phyloP scores from a whole-genome alignment of 345 rosid species.

The Syzygium jambos region DNA sequence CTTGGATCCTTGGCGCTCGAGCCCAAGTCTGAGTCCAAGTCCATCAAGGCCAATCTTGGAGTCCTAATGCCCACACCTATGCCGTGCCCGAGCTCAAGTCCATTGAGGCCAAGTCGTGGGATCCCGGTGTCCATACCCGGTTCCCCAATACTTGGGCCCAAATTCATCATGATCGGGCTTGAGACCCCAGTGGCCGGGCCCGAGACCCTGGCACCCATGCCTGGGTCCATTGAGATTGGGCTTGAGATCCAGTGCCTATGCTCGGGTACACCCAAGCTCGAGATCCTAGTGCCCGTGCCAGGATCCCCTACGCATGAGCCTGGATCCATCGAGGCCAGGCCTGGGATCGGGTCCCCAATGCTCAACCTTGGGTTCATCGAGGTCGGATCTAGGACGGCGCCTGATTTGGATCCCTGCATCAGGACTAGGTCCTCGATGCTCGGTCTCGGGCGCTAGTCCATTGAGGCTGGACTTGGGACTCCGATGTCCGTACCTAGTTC shows the following conservation, averaged over 20 bases:
- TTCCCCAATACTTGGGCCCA: too few species aligned
- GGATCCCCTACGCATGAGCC: not conserved
- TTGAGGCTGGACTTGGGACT: not conserved
- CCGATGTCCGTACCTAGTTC: not conserved
- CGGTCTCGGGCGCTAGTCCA: not conserved
- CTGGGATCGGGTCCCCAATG: not conserved
- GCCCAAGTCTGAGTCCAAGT: too few species aligned
- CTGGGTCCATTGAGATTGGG: not conserved
- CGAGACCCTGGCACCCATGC: fast-evolving
- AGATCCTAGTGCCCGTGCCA: not conserved
- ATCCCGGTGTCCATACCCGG: not conserved
- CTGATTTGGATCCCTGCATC: too few species aligned
- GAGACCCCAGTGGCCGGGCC: not conserved
- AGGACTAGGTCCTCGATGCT: not conserved
- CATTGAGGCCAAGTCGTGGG: not conserved
- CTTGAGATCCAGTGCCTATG: not conserved
- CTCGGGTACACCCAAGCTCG: not conserved
- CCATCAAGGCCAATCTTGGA: too few species aligned
- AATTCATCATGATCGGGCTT: not conserved
- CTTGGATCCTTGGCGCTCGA: too few species aligned
- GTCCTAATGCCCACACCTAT: too few species aligned
- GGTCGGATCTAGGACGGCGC: fast-evolving
- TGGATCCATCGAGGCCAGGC: not conserved
- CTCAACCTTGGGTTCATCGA: not conserved
- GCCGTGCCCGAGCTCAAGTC: fast-evolving